A percentile compares a stretch with the other conserved stretches of the same genome.
phyloP scores from a whole-genome alignment of 2,329 filamentous ascomycete species.

The Aspergillus sp. region DNA sequence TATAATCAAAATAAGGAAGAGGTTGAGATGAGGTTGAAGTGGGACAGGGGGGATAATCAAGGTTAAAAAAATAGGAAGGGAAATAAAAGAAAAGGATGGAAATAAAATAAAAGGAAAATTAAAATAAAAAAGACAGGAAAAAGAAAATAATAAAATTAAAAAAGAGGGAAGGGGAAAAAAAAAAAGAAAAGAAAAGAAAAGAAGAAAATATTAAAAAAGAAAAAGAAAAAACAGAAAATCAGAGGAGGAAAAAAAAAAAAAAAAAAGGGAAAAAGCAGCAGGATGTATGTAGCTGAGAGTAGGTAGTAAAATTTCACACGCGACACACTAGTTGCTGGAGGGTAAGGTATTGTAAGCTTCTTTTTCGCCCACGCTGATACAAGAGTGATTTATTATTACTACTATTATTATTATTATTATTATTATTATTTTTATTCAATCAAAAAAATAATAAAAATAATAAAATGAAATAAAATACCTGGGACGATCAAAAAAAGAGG shows the following conservation, averaged over 20 bases:
- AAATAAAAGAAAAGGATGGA: conserved; percentile 3
- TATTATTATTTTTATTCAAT: not conserved
- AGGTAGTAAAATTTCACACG: not conserved
- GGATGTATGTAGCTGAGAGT: conserved; percentile 1
- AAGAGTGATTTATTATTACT: not conserved
- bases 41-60: no score
- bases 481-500: no score
- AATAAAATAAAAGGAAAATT: conserved; percentile 1
- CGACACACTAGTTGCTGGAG: not conserved
- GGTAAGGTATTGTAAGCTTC: not conserved
- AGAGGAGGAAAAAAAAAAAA: conserved; percentile 5
- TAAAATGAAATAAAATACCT: not conserved
- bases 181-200: conserved; percentile 3
- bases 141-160: not conserved
- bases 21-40: no score
- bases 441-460: not conserved
- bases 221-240: not conserved
- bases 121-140: not conserved
- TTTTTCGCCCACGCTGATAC: not conserved
- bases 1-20: not conserved
- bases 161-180: not conserved
- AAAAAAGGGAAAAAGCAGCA: conserved; percentile 4
- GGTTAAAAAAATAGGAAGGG: not conserved
- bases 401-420: not conserved
- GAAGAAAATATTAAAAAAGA: conserved; percentile 1